Evolutionary conservation across 306 rosid genomes (phyloP), one percentile per base, ranked within the genome.

Genomic region (Boehmeria nivea): DNA sequence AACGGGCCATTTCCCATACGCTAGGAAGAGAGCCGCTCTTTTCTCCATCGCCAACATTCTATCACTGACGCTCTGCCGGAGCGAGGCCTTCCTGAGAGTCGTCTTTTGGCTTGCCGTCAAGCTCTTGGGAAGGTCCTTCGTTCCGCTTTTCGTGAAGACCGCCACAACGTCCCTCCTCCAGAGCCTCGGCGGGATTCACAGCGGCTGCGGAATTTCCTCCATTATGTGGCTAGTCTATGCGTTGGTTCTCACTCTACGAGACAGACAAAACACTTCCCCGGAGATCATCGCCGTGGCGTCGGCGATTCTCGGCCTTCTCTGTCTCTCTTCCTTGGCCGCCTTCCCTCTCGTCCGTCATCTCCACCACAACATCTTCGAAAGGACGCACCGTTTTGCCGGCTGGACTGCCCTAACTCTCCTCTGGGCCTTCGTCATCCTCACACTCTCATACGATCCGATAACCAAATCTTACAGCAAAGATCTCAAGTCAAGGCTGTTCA

Each of bases 121-220:
- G 13, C 45, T 59, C 20, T 56, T 85, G 3, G 89, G 89, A 2
- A 69, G 59, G 49, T 67, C 84, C 13, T 76, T 62, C 73, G 64
- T 85, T 6, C 60, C 82, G 51, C 75, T 85, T 34, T 20, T 48
- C 51, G 46, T 79, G 61, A 85, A 79, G 68, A 82, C 79, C 38
- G 61, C 76, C 10, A 55, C 59, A 6, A 82, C 94, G 33, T 76
- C 89, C n/a, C 67, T 85, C 44, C 86, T 85, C 54, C 94, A 85
- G 72, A 74, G 84, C 23, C 34, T 85, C 26, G 89, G 94, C 22
- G 84, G 94, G 63, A 75, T 85, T 39, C 94, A 85, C n/a, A 85
- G 94, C 51, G 73, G 89, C 2, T 85, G 84, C 48, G 94, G 86
- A 2, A 67, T 85, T 65, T 85, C 84, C n/a, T 61, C 89, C 6